Base-by-base conservation (phyloP, 2,329 filamentous ascomycete genomes). In the Diplodia corticola region DNA sequence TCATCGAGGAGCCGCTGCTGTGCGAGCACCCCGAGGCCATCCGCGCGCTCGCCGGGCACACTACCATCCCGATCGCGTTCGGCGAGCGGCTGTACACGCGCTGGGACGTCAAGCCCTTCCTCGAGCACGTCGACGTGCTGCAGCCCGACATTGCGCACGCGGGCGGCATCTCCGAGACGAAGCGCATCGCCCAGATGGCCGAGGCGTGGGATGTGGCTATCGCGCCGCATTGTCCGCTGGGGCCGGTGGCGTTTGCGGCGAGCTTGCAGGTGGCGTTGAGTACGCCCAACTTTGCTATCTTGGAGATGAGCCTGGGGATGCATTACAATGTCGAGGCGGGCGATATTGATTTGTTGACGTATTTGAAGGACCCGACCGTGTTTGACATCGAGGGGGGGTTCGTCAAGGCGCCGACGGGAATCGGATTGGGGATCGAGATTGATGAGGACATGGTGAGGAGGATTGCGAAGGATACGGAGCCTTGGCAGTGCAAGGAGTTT, bases 231-330 rank as follows among this genome's bases (percentile, higher is more conserved):
- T 92, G 89, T 69, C 90, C 90, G 0, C 76, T 92, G 0, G 90
- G 90, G 0, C 90, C 90, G 0, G 88, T 92, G 55, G 89, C 90
- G 0, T 79, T 92, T 17, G 90, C 90, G 0, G 90, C 90, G 0
- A 88, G 84, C 65, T 81, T 92, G 48, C 90, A 92, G 69, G 85
- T 92, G 1, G 88, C 86, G 30, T 73, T 80, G 85, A 22, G 80
- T 78, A 9, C 86, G 80, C 20, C 83, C 83, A 20, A 92, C 89
- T 74, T 92, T 73, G 85, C 84, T 0, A 92, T 93, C 30, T 86
- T 91, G 72, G 90, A 93, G 76, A 92, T 92, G 91, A 89, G 87
- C 63, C 72, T 92, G 37, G 91, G 90, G 0, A 93, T 93, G 70
- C 91, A 93, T 74, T 93, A 93, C 73, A 93, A 93, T 68, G 74